Percentiles rank a stretch among this genome's conserved stretches.
Evolutionary conservation across 441 rosid genomes (phyloP).

Genomic region (Erodium chrysanthum): DNA sequence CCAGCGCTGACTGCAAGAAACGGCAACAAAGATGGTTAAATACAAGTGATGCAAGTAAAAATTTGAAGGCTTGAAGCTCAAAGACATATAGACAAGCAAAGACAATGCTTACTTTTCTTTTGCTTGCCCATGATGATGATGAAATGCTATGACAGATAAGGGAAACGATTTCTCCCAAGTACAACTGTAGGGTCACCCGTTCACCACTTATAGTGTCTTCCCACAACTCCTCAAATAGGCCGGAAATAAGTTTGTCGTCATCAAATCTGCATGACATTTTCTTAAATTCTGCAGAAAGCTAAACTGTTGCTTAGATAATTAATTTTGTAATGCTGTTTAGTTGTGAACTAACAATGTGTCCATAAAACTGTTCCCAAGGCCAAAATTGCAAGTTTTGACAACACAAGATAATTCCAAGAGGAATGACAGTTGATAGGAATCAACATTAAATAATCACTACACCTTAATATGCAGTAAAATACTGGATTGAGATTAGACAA

Average conservation of each 20-base stretch:
- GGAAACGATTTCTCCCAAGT: constrained; percentile 65
- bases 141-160: constrained; percentile 64
- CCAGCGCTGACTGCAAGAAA: constrained; percentile 62
- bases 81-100: constrained; percentile 8
- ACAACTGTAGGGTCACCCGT: constrained; percentile 70
- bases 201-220: constrained; percentile 89
- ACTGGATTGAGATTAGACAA: background rate
- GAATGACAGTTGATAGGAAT: background rate
- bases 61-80: background rate
- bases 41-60: constrained; percentile 14
- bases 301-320: background rate
- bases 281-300: background rate
- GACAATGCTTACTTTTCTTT: constrained; percentile 50
- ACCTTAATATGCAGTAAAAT: background rate
- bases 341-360: background rate
- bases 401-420: background rate
- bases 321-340: background rate
- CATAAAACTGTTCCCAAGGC: background rate
- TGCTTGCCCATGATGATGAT: constrained; percentile 88
- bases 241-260: constrained; percentile 74
- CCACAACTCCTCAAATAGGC: constrained; percentile 92
- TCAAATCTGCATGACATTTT: constrained; percentile 60
- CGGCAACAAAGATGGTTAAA: constrained; percentile 16
- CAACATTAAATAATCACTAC: background rate
- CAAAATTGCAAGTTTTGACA: background rate